A percentile compares a stretch with the other conserved stretches of the same genome.
Conservation (phyloP, 768 basidiomycete genomes). For the Leccinum rimulosum region DNA sequence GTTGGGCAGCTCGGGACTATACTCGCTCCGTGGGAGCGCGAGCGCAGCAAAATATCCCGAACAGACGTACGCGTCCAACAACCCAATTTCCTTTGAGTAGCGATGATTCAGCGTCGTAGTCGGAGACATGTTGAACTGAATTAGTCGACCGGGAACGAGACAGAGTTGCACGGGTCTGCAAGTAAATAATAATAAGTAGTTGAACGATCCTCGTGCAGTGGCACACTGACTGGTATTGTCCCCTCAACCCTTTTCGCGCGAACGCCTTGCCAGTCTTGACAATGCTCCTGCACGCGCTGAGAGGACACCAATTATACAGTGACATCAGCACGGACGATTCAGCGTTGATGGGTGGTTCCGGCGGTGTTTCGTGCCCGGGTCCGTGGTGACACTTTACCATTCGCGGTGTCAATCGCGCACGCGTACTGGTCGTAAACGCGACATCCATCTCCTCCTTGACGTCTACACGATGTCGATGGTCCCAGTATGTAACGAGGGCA, state of each 20-base stretch:
- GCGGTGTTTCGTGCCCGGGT: slow-evolving; percentile 40
- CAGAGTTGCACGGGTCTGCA: slow-evolving; percentile 67
- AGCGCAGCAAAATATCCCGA: slow-evolving; percentile 83
- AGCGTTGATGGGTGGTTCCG: slow-evolving; percentile 52
- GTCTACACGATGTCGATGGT: slow-evolving; percentile 67
- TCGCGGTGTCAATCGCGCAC: slow-evolving; percentile 60
- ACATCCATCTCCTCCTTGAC: slow-evolving; percentile 81
- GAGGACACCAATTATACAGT: slow-evolving; percentile 85
- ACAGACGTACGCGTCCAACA: slow-evolving; percentile 76
- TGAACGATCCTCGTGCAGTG: neutral
- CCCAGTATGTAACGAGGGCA: slow-evolving; percentile 77
- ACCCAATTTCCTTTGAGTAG: slow-evolving; percentile 51
- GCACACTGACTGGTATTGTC: slow-evolving; percentile 71
- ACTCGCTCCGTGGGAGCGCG: slow-evolving; percentile 62
- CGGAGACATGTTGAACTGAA: slow-evolving; percentile 66
- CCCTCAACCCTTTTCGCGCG: slow-evolving; percentile 64
- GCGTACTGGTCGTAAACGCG: slow-evolving; percentile 48
- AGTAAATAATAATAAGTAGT: neutral
- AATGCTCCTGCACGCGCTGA: slow-evolving; percentile 77
- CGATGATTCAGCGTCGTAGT: slow-evolving; percentile 56
- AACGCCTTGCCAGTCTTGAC: slow-evolving; percentile 72
- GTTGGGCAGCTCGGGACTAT: slow-evolving; percentile 47
- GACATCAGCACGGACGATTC: slow-evolving; percentile 58
- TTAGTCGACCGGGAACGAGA: slow-evolving; percentile 71
- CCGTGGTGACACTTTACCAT: slow-evolving; percentile 29